These are phyloP conservation scores for Dispira parvispora DNA, from an alignment of 192 early-diverging fungal genomes.

Conservation along the genomic window DNA sequence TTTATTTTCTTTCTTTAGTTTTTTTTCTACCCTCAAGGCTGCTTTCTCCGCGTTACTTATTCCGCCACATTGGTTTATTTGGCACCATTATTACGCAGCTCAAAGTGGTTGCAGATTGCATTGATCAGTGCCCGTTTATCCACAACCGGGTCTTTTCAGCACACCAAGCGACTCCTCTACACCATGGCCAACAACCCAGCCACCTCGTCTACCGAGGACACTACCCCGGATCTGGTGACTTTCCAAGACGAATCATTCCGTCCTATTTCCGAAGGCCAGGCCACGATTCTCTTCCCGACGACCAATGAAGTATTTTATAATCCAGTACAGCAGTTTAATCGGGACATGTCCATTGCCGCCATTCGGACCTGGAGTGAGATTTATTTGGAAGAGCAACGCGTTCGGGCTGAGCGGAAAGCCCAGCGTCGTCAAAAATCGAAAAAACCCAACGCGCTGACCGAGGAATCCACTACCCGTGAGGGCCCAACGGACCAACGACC, in stretches of 20 bases:
- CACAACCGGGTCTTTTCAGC: no score
- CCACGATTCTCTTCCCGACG: constrained; percentile 70
- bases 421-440: background rate
- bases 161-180: background rate
- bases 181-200: background rate
- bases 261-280: constrained; percentile 56
- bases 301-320: constrained; percentile 97
- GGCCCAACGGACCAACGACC: background rate
- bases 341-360: constrained; percentile 93
- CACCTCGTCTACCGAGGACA: background rate
- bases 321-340: constrained; percentile 92
- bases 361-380: constrained; percentile 85
- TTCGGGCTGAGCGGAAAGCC: constrained; percentile 34
- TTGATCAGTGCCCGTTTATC: no score
- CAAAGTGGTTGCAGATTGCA: no score
- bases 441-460: no score
- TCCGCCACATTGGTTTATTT: no score
- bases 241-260: constrained; percentile 25
- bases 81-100: no score
- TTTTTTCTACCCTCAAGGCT: no score
- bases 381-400: constrained; percentile 40
- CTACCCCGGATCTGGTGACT: background rate
- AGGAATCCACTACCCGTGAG: background rate
- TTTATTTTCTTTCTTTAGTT: no score
- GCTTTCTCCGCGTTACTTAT: no score